These are phyloP conservation scores for Saccharum hybrid DNA, from an alignment of 202 grass and related monocot species.

Conservation along the genomic window DNA sequence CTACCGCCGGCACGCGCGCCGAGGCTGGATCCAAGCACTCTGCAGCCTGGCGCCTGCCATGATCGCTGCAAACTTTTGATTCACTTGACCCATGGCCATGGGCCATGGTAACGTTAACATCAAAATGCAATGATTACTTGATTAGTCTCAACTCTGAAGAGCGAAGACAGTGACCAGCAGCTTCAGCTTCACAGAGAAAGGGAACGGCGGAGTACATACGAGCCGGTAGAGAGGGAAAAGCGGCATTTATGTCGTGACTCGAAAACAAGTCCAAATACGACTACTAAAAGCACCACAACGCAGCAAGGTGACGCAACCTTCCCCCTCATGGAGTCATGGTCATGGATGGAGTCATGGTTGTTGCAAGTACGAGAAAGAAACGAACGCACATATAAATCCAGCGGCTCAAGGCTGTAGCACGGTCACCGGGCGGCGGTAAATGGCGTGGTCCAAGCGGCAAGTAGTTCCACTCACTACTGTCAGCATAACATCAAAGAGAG, in stretches of 20 bases:
- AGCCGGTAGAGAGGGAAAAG: not conserved
- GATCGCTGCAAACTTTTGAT: not conserved
- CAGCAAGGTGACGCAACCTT: constrained; percentile 1
- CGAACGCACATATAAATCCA: not conserved
- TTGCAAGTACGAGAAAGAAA: constrained; percentile 5
- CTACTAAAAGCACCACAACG: not conserved
- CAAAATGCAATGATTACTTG: not conserved
- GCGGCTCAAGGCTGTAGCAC: not conserved
- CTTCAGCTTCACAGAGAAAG: not conserved
- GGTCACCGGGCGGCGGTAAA: constrained; percentile 8
- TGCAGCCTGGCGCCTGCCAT: not conserved
- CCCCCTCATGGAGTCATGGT: not conserved
- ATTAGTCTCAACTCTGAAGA: not conserved
- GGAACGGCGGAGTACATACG: not conserved
- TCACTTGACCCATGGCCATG: not conserved
- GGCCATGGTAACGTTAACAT: not conserved
- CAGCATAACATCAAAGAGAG: not conserved
- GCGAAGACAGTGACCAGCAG: not conserved
- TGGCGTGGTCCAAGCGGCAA: constrained; percentile 18
- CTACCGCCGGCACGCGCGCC: constrained; percentile 15
- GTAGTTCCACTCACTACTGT: not conserved
- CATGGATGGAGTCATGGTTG: not conserved
- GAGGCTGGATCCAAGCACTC: not conserved
- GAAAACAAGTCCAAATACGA: not conserved
- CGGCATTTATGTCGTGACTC: not conserved